Evolutionary conservation across 2,329 filamentous ascomycete genomes (phyloP).

Genomic region (Aspergillus sp.): DNA sequence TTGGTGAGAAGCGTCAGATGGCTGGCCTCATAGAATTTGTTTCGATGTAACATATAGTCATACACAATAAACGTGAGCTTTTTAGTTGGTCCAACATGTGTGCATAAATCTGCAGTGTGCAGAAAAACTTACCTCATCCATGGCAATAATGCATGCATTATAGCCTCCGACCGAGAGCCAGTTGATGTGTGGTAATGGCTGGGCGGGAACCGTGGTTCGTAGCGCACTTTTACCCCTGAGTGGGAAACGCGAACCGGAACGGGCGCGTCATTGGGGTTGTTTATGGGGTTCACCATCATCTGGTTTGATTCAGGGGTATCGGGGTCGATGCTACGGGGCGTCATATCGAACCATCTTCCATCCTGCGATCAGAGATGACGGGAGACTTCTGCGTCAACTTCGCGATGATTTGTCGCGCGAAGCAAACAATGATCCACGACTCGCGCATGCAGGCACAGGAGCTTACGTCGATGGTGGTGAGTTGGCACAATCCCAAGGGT

Average conservation of each 20-base stretch:
- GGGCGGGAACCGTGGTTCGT: slow-evolving; percentile 30
- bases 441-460: background rate
- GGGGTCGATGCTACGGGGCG: background rate
- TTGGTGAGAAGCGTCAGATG: slow-evolving; percentile 8
- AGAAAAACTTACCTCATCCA: slow-evolving; percentile 5
- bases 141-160: background rate
- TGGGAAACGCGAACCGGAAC: slow-evolving; percentile 26
- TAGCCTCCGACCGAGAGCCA: slow-evolving; percentile 1
- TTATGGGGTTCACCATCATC: slow-evolving; percentile 6
- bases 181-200: slow-evolving; percentile 16
- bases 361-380: background rate
- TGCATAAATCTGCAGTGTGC: background rate
- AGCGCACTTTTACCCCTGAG: slow-evolving; percentile 32
- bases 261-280: slow-evolving; percentile 14
- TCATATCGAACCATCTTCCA: background rate
- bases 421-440: background rate
- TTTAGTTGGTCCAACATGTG: background rate
- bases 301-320: slow-evolving; percentile 15
- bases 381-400: background rate
- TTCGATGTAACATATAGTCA: slow-evolving; percentile 23
- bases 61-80: slow-evolving; percentile 6
- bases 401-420: background rate
- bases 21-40: background rate
- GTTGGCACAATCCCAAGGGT: slow-evolving; percentile 12
- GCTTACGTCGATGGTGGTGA: slow-evolving; percentile 22